phyloP scores from a whole-genome alignment of 2,329 filamentous ascomycete species.

The Neofusicoccum umdonicola region DNA sequence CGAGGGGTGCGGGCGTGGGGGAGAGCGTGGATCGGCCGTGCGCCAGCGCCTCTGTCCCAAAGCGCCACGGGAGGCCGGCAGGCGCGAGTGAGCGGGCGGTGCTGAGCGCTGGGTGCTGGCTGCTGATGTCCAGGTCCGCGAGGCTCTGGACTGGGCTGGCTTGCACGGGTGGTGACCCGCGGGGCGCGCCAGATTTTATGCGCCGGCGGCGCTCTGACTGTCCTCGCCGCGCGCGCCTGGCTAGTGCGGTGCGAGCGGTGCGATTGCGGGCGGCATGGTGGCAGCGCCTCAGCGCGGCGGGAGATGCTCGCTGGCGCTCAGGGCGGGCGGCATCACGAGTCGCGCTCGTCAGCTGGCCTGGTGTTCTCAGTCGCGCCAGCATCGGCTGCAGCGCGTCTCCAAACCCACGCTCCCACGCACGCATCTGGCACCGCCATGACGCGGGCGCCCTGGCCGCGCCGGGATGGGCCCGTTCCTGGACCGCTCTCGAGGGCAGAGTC shows the following conservation, averaged over 20 bases:
- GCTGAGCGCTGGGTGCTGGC: not conserved
- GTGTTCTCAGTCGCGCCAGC: not conserved
- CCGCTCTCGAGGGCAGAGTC: not conserved
- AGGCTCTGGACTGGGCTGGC: not conserved
- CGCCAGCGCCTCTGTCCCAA: not conserved
- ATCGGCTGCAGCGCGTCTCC: slow-evolving; percentile 7
- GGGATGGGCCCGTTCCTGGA: slow-evolving; percentile 8
- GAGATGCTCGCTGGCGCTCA: not conserved
- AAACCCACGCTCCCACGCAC: not conserved
- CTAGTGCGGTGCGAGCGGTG: not conserved
- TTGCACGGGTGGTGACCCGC: not conserved
- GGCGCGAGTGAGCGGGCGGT: too few relatives aligned
- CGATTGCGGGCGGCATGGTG: not conserved
- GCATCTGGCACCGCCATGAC: not conserved
- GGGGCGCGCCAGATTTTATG: slow-evolving; percentile 1
- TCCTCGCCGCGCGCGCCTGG: not conserved
- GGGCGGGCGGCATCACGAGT: not conserved
- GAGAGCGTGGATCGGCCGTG: not conserved
- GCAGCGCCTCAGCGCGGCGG: not conserved
- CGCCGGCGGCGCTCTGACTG: not conserved
- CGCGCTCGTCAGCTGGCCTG: not conserved
- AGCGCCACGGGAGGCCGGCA: not conserved
- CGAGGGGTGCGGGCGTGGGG: slow-evolving; percentile 6
- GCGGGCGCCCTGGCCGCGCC: not conserved
- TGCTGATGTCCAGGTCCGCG: not conserved